Evolutionary conservation across 2,329 filamentous ascomycete genomes (phyloP), one percentile per base, ranked within the genome.

Genomic region (Didymella glomerata): DNA sequence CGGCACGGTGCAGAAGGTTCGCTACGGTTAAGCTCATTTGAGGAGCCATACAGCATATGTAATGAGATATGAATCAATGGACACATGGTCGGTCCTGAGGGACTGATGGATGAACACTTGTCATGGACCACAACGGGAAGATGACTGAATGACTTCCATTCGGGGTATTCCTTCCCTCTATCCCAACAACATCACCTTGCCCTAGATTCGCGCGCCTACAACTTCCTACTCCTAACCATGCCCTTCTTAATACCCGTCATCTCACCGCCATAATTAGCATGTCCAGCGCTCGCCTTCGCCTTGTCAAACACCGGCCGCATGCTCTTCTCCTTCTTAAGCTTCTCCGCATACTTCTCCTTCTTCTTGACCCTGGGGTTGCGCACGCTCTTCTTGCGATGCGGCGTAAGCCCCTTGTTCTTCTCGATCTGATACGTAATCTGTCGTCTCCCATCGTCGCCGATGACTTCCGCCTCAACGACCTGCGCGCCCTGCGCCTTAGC

Each of bases 351-450:
- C 87, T 92, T 93, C 87, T 92, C 92, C 79, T 92, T 88, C 90
- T 97, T 98, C 90, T 98, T 99, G 66, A 98, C 94, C 77, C 95
- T 85, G 34, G 95, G 93, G 81, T 99, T 99, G 64, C 94, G 85
- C 58, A 93, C 90, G 69, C 96, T 93, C 87, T 99, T 98, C 85
- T 90, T 96, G 64, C 94, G 85, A 78, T 90, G 90, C 46, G 93
- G 92, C 59, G 92, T 89, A 63, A 99, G 81, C 30, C 95, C 95
- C 85, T 97, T 97, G 81, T 99, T 99, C 87, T 98, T 97, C 81
- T 93, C 87, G 73, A 99, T 99, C 68, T 89, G 86, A 79, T 97
- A 98, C 18, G 88, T 91, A 76, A 99, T 96, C 78, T 92, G 92
- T 60, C 96, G 85, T 81, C 97, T 96, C 60, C 93, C 94, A 70